These are phyloP conservation scores for Pinus tabuliformis DNA, from an alignment of 75 land plant species.

Conservation along the genomic window DNA sequence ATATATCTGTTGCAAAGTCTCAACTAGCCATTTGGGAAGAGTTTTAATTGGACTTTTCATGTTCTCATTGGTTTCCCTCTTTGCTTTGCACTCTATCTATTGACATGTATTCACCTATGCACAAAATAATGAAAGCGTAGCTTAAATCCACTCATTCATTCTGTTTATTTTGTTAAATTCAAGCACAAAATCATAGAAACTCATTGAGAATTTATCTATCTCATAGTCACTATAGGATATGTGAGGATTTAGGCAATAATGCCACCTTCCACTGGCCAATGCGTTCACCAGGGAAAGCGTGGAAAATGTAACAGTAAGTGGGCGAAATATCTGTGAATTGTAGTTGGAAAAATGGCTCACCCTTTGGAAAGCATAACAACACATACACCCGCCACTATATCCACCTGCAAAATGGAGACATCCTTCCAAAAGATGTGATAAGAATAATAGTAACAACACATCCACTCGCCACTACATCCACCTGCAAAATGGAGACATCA, in stretches of 20 bases:
- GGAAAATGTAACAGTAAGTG: too few species aligned
- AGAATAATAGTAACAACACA: too few species aligned
- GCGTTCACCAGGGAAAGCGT: constrained; percentile 74
- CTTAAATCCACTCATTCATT: neutral
- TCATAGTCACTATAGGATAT: constrained; percentile 76
- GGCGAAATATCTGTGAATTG: too few species aligned
- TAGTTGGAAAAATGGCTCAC: too few species aligned
- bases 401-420: too few species aligned
- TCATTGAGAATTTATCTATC: neutral
- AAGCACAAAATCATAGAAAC: neutral
- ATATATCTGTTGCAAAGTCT: constrained; percentile 40
- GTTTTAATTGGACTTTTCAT: neutral
- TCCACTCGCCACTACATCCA: too few species aligned
- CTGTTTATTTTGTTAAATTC: neutral
- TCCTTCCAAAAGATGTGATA: too few species aligned
- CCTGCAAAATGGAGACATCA: too few species aligned
- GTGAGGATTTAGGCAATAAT: constrained; percentile 77
- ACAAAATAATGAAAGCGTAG: neutral
- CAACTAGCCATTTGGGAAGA: neutral
- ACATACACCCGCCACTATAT: too few species aligned
- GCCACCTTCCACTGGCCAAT: constrained; percentile 83
- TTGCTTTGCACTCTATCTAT: constrained; percentile 78
- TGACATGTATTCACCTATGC: constrained; percentile 83
- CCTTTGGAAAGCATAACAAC: too few species aligned
- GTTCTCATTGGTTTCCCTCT: constrained; percentile 5